Evolutionary conservation across 2,329 filamentous ascomycete species (phyloP).

Genomic region (Cordyceps cicadae): DNA sequence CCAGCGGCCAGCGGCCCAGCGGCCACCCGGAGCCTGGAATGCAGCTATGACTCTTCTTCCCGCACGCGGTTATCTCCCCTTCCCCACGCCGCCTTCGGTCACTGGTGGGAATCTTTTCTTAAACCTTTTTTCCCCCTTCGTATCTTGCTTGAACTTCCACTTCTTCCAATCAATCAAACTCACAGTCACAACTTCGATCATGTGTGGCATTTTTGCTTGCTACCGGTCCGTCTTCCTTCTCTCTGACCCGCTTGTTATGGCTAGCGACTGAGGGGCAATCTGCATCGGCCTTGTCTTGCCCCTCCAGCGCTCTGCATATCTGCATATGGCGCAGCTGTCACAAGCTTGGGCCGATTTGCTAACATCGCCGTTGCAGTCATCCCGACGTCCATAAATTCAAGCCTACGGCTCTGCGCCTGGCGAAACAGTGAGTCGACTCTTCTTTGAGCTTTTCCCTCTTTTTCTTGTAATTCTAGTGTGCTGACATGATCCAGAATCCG

Average conservation of each 20-base stretch:
- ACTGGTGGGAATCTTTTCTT: background rate
- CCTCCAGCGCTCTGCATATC: constrained; percentile 7
- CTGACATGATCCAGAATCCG: constrained; percentile 55
- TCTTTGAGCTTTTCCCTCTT: background rate
- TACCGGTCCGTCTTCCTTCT: constrained; percentile 57
- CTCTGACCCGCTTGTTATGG: constrained; percentile 10
- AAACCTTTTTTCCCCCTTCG: background rate
- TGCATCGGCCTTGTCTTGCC: constrained; percentile 16
- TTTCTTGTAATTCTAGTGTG: background rate
- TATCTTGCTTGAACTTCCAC: background rate
- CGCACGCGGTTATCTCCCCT: background rate
- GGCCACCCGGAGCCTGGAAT: background rate
- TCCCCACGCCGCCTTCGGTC: constrained; percentile 12
- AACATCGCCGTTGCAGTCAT: constrained; percentile 45
- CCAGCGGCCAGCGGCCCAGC: background rate
- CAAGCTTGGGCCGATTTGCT: constrained; percentile 14
- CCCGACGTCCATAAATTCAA: constrained; percentile 96
- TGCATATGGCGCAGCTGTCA: background rate
- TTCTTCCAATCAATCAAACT: constrained; percentile 6
- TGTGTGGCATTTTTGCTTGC: constrained; percentile 98
- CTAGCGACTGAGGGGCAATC: constrained; percentile 29
- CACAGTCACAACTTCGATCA: constrained; percentile 38
- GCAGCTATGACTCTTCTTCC: constrained; percentile 5
- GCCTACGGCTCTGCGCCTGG: constrained; percentile 83
- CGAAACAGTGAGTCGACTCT: constrained; percentile 68